Evolutionary conservation across 2,329 filamentous ascomycete genomes (phyloP).

Genomic region (Pseudonectria buxi): DNA sequence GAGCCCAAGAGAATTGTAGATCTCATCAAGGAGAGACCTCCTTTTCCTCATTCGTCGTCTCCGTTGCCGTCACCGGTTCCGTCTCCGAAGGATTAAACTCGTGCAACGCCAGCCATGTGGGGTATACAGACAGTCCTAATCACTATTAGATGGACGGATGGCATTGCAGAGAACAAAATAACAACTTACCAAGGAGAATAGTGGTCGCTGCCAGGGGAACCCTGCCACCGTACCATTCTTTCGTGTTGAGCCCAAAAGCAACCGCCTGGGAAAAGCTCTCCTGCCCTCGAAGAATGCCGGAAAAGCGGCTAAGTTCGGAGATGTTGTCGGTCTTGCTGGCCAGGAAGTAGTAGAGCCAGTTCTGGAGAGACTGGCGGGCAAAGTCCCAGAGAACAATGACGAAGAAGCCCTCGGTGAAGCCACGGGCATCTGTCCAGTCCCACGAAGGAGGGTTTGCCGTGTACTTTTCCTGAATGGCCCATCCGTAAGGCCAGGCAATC

Average conservation of each 20-base stretch:
- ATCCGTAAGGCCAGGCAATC: conserved; percentile 44
- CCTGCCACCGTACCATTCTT: conserved; percentile 30
- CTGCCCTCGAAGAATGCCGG: conserved; percentile 33
- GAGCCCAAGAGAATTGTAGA: too few relatives aligned
- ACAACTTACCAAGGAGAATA: conserved; percentile 28
- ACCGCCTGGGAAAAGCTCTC: conserved; percentile 36
- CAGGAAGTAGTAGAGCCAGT: conserved; percentile 50
- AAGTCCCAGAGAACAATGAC: conserved; percentile 44
- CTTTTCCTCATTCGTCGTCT: too few relatives aligned
- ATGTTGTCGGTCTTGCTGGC: conserved; percentile 50
- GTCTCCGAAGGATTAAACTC: too few relatives aligned
- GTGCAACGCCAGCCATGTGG: conserved; percentile 21
- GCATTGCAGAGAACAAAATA: conserved; percentile 1
- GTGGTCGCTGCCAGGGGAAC: conserved; percentile 34
- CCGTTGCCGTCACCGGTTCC: too few relatives aligned
- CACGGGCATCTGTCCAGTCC: conserved; percentile 33
- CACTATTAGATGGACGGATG: conserved; percentile 6
- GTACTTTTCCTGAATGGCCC: conserved; percentile 47
- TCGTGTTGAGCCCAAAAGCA: conserved; percentile 33
- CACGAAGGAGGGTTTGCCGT: conserved; percentile 32
- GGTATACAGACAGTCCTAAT: conserved; percentile 5
- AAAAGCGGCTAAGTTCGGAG: conserved; percentile 39
- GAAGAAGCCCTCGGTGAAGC: conserved; percentile 41
- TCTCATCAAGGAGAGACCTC: too few relatives aligned
- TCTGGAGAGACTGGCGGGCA: conserved; percentile 45